Conservation (phyloP, 176 grass and related monocot species). For the Eragrostis curvula region DNA sequence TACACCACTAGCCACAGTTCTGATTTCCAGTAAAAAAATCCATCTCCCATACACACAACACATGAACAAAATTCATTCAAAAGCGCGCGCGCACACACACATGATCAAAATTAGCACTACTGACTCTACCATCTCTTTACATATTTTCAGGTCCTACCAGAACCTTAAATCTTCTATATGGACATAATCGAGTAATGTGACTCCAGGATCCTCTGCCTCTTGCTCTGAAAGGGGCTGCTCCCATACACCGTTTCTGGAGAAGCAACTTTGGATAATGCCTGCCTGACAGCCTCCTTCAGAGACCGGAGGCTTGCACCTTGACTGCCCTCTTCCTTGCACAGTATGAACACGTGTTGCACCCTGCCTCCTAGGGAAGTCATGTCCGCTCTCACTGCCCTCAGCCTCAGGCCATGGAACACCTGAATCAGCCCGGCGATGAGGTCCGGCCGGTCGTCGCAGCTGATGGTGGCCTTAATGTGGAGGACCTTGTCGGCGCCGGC, state of each 20-base stretch:
- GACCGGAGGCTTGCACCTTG: slow-evolving; percentile 29
- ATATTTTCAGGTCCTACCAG: not conserved
- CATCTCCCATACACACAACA: not conserved
- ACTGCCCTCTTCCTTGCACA: slow-evolving; percentile 26
- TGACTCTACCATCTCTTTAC: not conserved
- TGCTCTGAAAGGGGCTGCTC: slow-evolving; percentile 28
- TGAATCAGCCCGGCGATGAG: slow-evolving; percentile 40
- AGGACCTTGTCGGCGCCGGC: not conserved
- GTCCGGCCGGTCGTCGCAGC: slow-evolving; percentile 56
- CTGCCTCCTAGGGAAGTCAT: slow-evolving; percentile 48
- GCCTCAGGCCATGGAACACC: slow-evolving; percentile 42
- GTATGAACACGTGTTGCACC: slow-evolving; percentile 49
- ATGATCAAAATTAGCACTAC: too few relatives aligned
- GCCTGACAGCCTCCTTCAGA: slow-evolving; percentile 55
- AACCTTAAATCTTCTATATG: slow-evolving; percentile 13
- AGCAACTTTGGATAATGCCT: slow-evolving; percentile 44
- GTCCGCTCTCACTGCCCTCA: slow-evolving; percentile 47
- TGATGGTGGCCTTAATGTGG: slow-evolving; percentile 51
- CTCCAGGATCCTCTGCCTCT: slow-evolving; percentile 54
- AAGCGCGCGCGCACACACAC: too few relatives aligned
- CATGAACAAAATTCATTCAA: too few relatives aligned
- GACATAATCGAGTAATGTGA: slow-evolving; percentile 50
- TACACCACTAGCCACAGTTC: slow-evolving; percentile 30
- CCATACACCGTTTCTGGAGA: slow-evolving; percentile 38
- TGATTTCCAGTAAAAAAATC: not conserved